Percentiles rank a stretch among this genome's conserved stretches.
Conservation (phyloP, 495 filamentous ascomycete species). For the Clohesyomyces aquaticus region DNA sequence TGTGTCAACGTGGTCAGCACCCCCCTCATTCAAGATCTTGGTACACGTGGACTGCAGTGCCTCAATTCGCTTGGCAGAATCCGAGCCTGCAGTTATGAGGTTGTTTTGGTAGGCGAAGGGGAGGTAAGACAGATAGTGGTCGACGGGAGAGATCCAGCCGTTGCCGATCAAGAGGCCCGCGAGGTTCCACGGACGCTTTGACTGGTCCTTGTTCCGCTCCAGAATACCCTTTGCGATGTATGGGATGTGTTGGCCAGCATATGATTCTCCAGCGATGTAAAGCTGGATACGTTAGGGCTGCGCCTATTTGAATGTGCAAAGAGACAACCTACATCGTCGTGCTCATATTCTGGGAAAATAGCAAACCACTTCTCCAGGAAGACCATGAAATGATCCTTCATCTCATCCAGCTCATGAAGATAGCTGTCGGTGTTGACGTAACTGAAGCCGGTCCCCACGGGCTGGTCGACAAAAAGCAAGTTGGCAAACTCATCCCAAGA, state of each 20-base stretch:
- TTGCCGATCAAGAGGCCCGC: slow-evolving; percentile 91
- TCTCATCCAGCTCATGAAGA: slow-evolving; percentile 79
- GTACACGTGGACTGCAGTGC: slow-evolving; percentile 68
- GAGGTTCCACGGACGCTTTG: slow-evolving; percentile 69
- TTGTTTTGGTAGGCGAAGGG: slow-evolving; percentile 75
- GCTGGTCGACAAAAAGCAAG: slow-evolving; percentile 93
- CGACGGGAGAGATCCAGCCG: slow-evolving; percentile 88
- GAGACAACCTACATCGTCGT: slow-evolving; percentile 77
- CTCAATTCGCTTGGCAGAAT: slow-evolving; percentile 67
- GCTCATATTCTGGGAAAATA: slow-evolving; percentile 88
- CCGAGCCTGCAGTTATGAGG: slow-evolving; percentile 67
- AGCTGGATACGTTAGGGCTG: slow-evolving; percentile 57
- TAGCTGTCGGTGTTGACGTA: slow-evolving; percentile 88
- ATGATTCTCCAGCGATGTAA: slow-evolving; percentile 94
- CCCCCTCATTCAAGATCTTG: slow-evolving; percentile 59
- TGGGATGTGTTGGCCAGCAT: slow-evolving; percentile 95
- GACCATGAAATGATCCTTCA: slow-evolving; percentile 83
- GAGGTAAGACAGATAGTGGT: slow-evolving; percentile 91
- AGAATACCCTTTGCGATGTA: slow-evolving; percentile 90
- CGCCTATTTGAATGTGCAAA: neutral
- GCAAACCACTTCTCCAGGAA: slow-evolving; percentile 91
- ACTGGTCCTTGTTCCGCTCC: slow-evolving; percentile 70
- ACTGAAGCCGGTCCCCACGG: slow-evolving; percentile 94
- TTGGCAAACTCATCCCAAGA: slow-evolving; percentile 98
- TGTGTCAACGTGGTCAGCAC: slow-evolving; percentile 66